Evolutionary conservation across 371 early-diverging fungal genomes (phyloP), one percentile per base, ranked within the genome.

Genomic region (Syncephalastrum monosporum): DNA sequence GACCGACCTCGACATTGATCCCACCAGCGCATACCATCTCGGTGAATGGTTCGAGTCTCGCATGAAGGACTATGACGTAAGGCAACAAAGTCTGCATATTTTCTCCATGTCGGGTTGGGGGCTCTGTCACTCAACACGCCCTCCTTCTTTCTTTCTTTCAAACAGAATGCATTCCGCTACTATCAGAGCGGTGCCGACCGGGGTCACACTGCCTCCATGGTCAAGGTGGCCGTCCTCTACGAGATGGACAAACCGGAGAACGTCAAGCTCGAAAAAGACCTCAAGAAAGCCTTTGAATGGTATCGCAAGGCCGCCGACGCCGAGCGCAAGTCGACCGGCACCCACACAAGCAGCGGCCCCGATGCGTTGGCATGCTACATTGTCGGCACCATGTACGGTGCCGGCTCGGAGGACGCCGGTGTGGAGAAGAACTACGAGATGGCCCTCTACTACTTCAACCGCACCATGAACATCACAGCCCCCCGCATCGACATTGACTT

Each of bases 391-490:
- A 61, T 61, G 15, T 79, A 79, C 55, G 79, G 71, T 14, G 68
- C 71, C 24, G 79, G 79, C 33, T 63, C 65, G 13, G 56, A 64
- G 5, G 77, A 73, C 24, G 76, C 74, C 24, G 71, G 53, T n/a
- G 59, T 79, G 13, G 71, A 69, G 33, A 75, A 75, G 53, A 65
- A 75, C 42, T 79, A 79, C 44, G 71, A 72, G 41, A 53, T 55
- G 23, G 79, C 79, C 1, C 50, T 79, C 23, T 45, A 61, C 17
- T 79, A 79, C 49, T 75, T 69, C 41, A 74, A 75, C 43, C 74
- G 76, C 3, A 72, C 74, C 47, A 79, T 79, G 79, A 67, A 64
- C 33, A 68, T 74, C 8, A 79, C 79, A 16, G 74, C 76, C 13
- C 70, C 71, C 13, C 66, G 67, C 21, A 74, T 79, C 42, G 72